Base-by-base conservation (phyloP, 75 land plant genomes). In the Chamaecyparis obtusa region DNA sequence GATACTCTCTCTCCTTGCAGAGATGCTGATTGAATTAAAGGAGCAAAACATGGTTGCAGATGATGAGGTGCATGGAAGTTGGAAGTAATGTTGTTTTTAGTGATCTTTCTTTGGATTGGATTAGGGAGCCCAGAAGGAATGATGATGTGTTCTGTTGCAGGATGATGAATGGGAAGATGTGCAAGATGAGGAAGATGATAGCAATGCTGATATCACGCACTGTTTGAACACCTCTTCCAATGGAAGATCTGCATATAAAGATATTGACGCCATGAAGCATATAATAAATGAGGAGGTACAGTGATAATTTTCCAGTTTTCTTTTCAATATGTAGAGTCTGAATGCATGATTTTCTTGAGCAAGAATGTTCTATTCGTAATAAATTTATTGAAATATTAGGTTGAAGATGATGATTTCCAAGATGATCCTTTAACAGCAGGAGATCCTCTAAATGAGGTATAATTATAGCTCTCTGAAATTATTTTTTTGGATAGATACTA, bases 371-470 rank as follows among this genome's bases (percentile, higher is more conserved):
- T 60, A 41, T 87, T 84, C 82, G 15, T 88, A 11, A 74, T 64
- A 43, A 15, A 46, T 57, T 85, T 43, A 46, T 85, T 51, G 21
- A 48, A n/a, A 76, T 46, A 84, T 32, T 33, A 95, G 97, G 88
- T 88, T 86, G 91, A 94, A 86, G 96, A 94, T 76, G 95, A 90
- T 37, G 93, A 90, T 75, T 88, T 86, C 87, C 92, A 94, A 85
- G 98, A 93, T 85, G 98, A 95, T 71, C 88, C 91, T 16, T 54
- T 91, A 41, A 90, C 89, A 54, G 84, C 88, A 43, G 81, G 87
- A 76, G 99, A 97, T 88, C 96, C 99, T 9, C 93, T 97, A 36
- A 96, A 96, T 90, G 93, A 96, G 98, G 99, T 97, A 71, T 5
- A 3, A 30, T 30, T 60, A 75, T 48, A n/a, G 46, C 30, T 57